These are phyloP conservation scores for Beauveria australis DNA, from an alignment of 2,329 filamentous ascomycete species.

Conservation along the genomic window DNA sequence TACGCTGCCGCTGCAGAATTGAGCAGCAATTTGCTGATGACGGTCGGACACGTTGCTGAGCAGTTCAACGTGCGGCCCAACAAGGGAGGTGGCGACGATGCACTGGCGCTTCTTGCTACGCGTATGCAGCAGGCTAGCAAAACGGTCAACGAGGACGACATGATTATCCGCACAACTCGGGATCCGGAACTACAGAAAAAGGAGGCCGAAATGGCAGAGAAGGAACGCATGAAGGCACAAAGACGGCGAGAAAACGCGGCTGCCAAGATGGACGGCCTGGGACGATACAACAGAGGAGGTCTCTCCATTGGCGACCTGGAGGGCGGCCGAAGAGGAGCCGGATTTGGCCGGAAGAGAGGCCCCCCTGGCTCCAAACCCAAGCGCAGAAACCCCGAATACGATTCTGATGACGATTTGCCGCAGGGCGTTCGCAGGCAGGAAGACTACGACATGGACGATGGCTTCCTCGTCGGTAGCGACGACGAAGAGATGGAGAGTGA, in stretches of 20 bases:
- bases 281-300: conserved; percentile 44
- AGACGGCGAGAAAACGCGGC: conserved; percentile 61
- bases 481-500: conserved; percentile 57
- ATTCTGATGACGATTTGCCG: conserved; percentile 67
- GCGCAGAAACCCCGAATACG: conserved; percentile 55
- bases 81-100: conserved; percentile 60
- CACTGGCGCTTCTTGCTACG: conserved; percentile 58
- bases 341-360: conserved; percentile 45
- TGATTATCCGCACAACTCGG: conserved; percentile 61
- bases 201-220: conserved; percentile 65
- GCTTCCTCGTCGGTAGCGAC: conserved; percentile 68
- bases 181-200: conserved; percentile 71
- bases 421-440: conserved; percentile 55
- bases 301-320: conserved; percentile 65
- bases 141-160: conserved; percentile 47
- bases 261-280: conserved; percentile 51
- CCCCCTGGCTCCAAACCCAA: conserved; percentile 43
- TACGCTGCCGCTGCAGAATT: conserved; percentile 68
- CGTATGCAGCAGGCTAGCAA: conserved; percentile 58
- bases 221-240: conserved; percentile 60
- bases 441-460: conserved; percentile 73
- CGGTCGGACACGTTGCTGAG: conserved; percentile 68
- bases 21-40: conserved; percentile 58
- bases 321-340: conserved; percentile 40
- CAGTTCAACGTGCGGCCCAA: conserved; percentile 62